These are phyloP conservation scores for Mycena crocata DNA, from an alignment of 768 basidiomycete genomes.

Conservation along the genomic window DNA sequence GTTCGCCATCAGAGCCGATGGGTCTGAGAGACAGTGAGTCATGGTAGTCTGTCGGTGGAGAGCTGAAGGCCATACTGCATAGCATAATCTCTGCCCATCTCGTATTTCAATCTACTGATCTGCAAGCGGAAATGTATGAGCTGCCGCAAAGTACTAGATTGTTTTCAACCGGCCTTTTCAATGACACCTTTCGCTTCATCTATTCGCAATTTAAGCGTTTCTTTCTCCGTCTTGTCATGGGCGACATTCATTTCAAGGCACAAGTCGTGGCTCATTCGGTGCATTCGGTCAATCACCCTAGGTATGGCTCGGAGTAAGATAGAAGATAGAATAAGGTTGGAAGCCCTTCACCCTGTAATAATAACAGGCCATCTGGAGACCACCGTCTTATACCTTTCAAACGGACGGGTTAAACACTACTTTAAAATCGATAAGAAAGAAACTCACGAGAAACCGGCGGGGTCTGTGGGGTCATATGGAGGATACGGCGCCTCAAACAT, in stretches of 20 bases:
- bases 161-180: slow-evolving; percentile 69
- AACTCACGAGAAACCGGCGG: slow-evolving; percentile 76
- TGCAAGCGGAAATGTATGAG: neutral
- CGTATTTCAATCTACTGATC: slow-evolving; percentile 73
- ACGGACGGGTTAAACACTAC: neutral
- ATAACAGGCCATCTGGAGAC: slow-evolving; percentile 87
- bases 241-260: slow-evolving; percentile 39
- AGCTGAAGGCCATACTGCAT: slow-evolving; percentile 63
- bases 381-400: slow-evolving; percentile 79
- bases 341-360: slow-evolving; percentile 61
- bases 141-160: neutral
- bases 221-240: slow-evolving; percentile 36
- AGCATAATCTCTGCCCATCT: slow-evolving; percentile 82
- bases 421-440: neutral
- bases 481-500: slow-evolving; percentile 45
- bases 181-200: slow-evolving; percentile 87
- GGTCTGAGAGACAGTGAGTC: slow-evolving; percentile 52
- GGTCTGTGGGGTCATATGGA: slow-evolving; percentile 81
- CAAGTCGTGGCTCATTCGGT: slow-evolving; percentile 74
- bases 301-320: neutral
- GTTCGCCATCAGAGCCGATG: slow-evolving; percentile 81
- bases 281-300: slow-evolving; percentile 78
- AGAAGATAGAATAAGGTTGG: neutral
- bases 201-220: slow-evolving; percentile 55
- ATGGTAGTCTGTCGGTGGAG: neutral